Evolutionary conservation across 208 protist genomes (phyloP).

Genomic region (Zelonia costaricensis): DNA sequence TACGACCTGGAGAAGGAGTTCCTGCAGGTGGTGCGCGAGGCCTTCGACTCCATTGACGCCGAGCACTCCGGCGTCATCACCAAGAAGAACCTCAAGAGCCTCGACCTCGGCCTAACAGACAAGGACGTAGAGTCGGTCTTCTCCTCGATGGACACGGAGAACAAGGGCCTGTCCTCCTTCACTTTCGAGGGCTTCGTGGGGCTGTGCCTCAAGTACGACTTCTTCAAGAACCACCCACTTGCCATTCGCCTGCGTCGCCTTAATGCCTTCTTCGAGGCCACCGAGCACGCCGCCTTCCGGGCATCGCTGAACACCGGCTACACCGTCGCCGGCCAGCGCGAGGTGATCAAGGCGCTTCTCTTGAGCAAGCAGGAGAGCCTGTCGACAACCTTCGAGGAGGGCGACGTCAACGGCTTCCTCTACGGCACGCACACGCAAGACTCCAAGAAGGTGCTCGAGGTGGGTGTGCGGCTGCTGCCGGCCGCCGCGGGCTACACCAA

Average conservation of each 20-base stretch:
- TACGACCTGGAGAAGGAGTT: slow-evolving; percentile 87
- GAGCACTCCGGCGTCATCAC: slow-evolving; percentile 83
- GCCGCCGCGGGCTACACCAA: slow-evolving; percentile 78
- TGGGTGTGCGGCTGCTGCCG: slow-evolving; percentile 70
- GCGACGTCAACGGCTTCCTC: slow-evolving; percentile 56
- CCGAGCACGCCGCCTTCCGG: slow-evolving; percentile 63
- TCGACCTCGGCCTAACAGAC: slow-evolving; percentile 65
- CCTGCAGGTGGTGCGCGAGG: slow-evolving; percentile 63
- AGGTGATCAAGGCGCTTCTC: slow-evolving; percentile 76
- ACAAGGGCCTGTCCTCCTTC: slow-evolving; percentile 37
- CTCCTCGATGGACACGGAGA: slow-evolving; percentile 52
- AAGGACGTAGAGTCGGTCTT: slow-evolving; percentile 72
- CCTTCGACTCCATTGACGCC: slow-evolving; percentile 83
- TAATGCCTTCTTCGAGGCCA: slow-evolving; percentile 77
- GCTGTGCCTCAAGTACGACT: slow-evolving; percentile 75
- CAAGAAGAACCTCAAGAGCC: slow-evolving; percentile 64
- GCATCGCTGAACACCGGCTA: slow-evolving; percentile 75
- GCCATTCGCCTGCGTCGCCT: slow-evolving; percentile 71
- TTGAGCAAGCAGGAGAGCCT: slow-evolving; percentile 54
- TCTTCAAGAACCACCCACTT: slow-evolving; percentile 82
- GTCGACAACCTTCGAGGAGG: slow-evolving; percentile 66
- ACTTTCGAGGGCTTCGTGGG: slow-evolving; percentile 87
- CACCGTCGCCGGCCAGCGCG: slow-evolving; percentile 71
- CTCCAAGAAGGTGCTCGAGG: slow-evolving; percentile 62
- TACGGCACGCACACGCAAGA: slow-evolving; percentile 65